Conservation (phyloP, 305 asterid genomes). For the Ilex paraguariensis region DNA sequence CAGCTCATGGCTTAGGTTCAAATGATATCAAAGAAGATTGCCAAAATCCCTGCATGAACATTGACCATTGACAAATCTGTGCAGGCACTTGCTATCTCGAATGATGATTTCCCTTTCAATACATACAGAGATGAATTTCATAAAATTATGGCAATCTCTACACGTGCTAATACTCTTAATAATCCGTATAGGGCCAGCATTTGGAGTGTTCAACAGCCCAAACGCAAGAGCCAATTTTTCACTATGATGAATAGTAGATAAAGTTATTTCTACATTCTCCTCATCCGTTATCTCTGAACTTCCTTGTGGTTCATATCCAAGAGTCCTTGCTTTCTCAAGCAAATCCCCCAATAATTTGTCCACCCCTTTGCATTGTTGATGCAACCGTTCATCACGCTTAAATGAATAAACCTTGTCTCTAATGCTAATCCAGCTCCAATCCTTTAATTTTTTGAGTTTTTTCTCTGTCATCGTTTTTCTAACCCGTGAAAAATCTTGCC, state of each 20-base stretch:
- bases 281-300: constrained; percentile 22
- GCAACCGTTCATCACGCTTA: constrained; percentile 30
- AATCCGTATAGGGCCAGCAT: too few relatives aligned
- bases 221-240: too few relatives aligned
- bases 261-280: constrained; percentile 18
- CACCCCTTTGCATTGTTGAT: constrained; percentile 24
- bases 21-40: constrained; percentile 32
- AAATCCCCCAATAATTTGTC: constrained; percentile 36
- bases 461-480: constrained; percentile 68
- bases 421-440: constrained; percentile 87
- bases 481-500: constrained; percentile 72
- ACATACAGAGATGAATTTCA: constrained; percentile 42
- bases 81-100: constrained; percentile 56
- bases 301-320: constrained; percentile 39
- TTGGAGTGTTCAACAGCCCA: too few relatives aligned
- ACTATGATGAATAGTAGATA: constrained; percentile 44
- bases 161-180: constrained; percentile 55
- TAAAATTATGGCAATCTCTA: constrained; percentile 74
- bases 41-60: constrained; percentile 81
- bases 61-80: constrained; percentile 9
- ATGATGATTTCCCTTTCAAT: constrained; percentile 42
- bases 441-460: constrained; percentile 44
- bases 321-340: constrained; percentile 34
- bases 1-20: not conserved
- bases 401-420: constrained; percentile 61